Evolutionary conservation across 2,329 filamentous ascomycete genomes (phyloP), one percentile per base, ranked within the genome.

Genomic region (Epichloe amarillans): DNA sequence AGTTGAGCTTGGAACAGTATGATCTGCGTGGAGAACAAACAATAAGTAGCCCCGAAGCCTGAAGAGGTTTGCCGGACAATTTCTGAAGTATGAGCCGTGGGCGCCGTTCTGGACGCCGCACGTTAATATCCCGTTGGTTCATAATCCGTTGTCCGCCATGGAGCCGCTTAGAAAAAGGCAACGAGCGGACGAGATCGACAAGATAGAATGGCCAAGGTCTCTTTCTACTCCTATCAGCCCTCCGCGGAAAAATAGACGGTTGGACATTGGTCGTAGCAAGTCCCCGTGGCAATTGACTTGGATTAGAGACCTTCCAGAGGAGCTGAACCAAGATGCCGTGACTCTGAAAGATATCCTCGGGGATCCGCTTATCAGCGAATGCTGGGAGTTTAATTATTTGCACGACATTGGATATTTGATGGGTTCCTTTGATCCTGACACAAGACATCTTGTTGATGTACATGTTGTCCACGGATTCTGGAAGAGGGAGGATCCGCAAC

Each of bases 221-320:
- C 56, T 70, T 0, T 60, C 60, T 17, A 58, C 64, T 6, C 65
- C 71, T 7, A 70, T 77, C 47, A 78, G 73, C 47, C 76, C 75
- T 30, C 73, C 73, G 1, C 60, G 44, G 41, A 72, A 66, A 54
- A 67, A 56, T 51, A 60, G 53, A 19, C 56, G 58, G 7, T 52
- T 50, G 1, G 19, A 46, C 6, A 6, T 55, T 17, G 26, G 54
- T 33, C 30, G 61, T 1, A 59, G 80, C 23, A 62, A 67, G 2
- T 90, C 86, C 1, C 87, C 87, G 0, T 78, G 90, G 56, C 80
- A 81, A 52, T 76, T 93, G 14, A 90, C 84, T 0, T 75, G 73
- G 53, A 83, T 93, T 50, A 72, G 70, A 30, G 83, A 86, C 57
- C 69, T 90, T 0, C 71, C 80, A 2, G 64, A 70, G 2, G 63